phyloP scores from a whole-genome alignment of 2,329 filamentous ascomycete genomes.

The Microdochium trichocladiopsis region DNA sequence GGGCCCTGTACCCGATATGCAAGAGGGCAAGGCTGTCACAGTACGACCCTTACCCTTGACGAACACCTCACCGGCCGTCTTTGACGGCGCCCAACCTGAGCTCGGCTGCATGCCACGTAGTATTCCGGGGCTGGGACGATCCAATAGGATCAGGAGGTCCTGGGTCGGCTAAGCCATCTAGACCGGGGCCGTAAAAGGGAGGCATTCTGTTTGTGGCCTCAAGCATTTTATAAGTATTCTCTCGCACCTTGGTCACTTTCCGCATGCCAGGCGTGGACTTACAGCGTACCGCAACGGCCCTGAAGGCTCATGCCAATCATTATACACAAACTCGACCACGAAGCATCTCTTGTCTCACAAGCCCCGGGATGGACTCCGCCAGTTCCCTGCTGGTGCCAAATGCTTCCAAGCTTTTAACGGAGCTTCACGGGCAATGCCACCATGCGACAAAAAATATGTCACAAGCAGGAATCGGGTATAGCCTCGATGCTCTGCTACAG shows the following conservation, averaged over 20 bases:
- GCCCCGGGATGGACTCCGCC: neutral
- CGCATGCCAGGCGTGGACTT: neutral
- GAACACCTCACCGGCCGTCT: neutral
- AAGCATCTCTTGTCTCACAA: neutral
- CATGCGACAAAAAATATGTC: neutral
- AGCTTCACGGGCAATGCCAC: neutral
- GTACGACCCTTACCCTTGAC: neutral
- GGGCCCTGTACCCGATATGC: neutral
- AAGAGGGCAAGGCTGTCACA: neutral
- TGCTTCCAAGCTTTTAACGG: neutral
- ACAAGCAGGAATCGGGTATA: slow-evolving; percentile 4
- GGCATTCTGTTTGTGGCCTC: neutral
- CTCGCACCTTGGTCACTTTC: neutral
- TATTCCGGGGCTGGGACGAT: neutral
- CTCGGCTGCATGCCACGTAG: neutral
- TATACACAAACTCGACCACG: neutral
- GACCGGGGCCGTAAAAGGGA: neutral
- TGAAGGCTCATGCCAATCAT: neutral
- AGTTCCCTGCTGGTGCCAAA: neutral
- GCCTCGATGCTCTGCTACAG: neutral
- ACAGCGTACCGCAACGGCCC: neutral
- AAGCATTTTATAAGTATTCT: neutral
- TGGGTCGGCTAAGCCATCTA: neutral
- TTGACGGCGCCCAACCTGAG: neutral
- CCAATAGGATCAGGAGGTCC: neutral